phyloP scores from a whole-genome alignment of 2,329 filamentous ascomycete species.

The Fusarium sp. region DNA sequence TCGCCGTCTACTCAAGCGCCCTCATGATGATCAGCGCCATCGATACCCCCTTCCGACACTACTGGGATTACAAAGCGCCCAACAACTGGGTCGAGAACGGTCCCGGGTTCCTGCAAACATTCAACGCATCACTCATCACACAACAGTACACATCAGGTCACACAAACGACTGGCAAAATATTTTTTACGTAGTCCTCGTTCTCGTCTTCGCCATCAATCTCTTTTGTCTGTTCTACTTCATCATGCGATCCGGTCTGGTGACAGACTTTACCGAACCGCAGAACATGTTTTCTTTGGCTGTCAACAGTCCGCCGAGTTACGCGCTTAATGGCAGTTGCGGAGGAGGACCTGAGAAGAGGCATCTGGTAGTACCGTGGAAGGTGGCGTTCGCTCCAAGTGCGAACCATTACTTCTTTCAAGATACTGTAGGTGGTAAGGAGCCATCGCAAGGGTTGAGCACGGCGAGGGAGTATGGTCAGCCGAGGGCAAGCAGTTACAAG shows the following conservation, averaged over 20 bases:
- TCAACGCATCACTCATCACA: conserved; percentile 68
- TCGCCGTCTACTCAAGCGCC: conserved; percentile 73
- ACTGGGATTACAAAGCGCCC: conserved; percentile 56
- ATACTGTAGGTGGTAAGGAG: conserved; percentile 47
- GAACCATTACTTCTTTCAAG: conserved; percentile 56
- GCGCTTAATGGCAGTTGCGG: conserved; percentile 52
- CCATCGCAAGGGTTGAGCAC: conserved; percentile 48
- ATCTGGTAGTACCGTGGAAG: conserved; percentile 54
- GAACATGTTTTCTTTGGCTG: conserved; percentile 74
- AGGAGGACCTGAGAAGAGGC: conserved; percentile 47
- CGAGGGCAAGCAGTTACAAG: conserved; percentile 40
- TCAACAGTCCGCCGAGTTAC: conserved; percentile 62
- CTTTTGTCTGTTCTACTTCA: conserved; percentile 68
- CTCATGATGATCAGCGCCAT: conserved; percentile 69
- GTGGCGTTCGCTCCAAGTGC: conserved; percentile 50
- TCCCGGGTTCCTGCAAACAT: conserved; percentile 60
- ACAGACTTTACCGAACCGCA: conserved; percentile 82
- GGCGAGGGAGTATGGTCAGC: conserved; percentile 27
- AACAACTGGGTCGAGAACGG: conserved; percentile 48
- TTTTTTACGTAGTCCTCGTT: conserved; percentile 72
- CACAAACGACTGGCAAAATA: conserved; percentile 64
- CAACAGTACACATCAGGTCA: conserved; percentile 76
- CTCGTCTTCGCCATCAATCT: conserved; percentile 72
- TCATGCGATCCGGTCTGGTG: conserved; percentile 65
- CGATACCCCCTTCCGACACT: conserved; percentile 67